Percentiles rank a stretch among this genome's conserved stretches.
phyloP scores from a whole-genome alignment of 2,329 filamentous ascomycete species.

The Exophiala spinifera region DNA sequence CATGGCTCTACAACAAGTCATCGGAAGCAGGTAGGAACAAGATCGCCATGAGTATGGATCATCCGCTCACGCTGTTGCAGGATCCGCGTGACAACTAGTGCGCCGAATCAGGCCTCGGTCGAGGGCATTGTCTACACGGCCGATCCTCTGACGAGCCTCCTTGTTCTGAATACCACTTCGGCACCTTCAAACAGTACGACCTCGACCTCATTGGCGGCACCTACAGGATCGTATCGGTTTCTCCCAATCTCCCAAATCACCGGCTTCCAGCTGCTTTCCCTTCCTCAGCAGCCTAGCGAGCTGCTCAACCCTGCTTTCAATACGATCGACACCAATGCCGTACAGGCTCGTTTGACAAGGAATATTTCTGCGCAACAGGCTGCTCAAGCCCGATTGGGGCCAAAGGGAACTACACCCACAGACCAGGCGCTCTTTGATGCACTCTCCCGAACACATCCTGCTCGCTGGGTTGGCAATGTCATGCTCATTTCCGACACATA shows the following conservation, averaged over 20 bases:
- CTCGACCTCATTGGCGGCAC: slow-evolving; percentile 34
- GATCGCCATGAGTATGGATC: slow-evolving; percentile 43
- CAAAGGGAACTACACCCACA: slow-evolving; percentile 58
- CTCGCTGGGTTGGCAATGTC: slow-evolving; percentile 56
- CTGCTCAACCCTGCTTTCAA: slow-evolving; percentile 46
- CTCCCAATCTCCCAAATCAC: slow-evolving; percentile 60
- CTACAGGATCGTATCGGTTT: slow-evolving; percentile 57
- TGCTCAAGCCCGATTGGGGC: slow-evolving; percentile 54
- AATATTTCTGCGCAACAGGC: slow-evolving; percentile 57
- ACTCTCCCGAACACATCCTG: slow-evolving; percentile 58
- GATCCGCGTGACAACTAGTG: slow-evolving; percentile 56
- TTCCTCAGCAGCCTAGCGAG: slow-evolving; percentile 36
- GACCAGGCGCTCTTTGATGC: slow-evolving; percentile 64
- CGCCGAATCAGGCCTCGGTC: slow-evolving; percentile 49
- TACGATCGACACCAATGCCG: slow-evolving; percentile 53
- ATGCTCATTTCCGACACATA: slow-evolving; percentile 62
- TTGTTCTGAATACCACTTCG: slow-evolving; percentile 58
- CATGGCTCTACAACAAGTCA: slow-evolving; percentile 56
- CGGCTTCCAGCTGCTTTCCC: slow-evolving; percentile 53
- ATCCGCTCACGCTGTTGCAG: slow-evolving; percentile 39
- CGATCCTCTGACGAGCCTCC: slow-evolving; percentile 58
- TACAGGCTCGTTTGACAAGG: slow-evolving; percentile 55
- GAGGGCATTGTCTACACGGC: slow-evolving; percentile 63
- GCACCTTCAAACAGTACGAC: slow-evolving; percentile 37
- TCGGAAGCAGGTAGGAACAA: slow-evolving; percentile 48